phyloP scores from a whole-genome alignment of 2,329 filamentous ascomycete genomes.

The Dothidotthia symphoricarpi region DNA sequence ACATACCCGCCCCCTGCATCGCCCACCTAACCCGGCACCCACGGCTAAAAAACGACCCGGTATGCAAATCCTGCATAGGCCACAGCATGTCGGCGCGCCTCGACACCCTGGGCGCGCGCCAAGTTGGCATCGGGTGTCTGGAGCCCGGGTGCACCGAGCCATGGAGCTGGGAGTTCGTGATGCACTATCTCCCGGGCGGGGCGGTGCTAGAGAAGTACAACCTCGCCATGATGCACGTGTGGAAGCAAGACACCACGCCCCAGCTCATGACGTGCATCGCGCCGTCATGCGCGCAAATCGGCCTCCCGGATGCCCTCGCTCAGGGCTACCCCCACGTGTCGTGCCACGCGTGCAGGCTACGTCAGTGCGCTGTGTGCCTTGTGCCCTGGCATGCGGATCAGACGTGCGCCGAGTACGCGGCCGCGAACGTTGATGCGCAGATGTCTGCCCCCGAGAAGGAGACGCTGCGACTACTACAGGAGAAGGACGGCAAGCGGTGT shows the following conservation, averaged over 20 bases:
- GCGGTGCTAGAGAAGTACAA: slow-evolving; percentile 24
- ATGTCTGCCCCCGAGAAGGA: slow-evolving; percentile 25
- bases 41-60: slow-evolving; percentile 19
- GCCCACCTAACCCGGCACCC: slow-evolving; percentile 24
- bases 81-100: slow-evolving; percentile 19
- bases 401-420: slow-evolving; percentile 24
- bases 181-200: slow-evolving; percentile 20
- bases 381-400: slow-evolving; percentile 26
- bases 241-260: slow-evolving; percentile 10
- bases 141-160: slow-evolving; percentile 20
- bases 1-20: slow-evolving; percentile 23
- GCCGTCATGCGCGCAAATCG: slow-evolving; percentile 11
- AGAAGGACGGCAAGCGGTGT: slow-evolving; percentile 27
- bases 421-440: slow-evolving; percentile 15
- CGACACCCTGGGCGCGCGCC: slow-evolving; percentile 21
- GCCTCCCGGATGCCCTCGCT: slow-evolving; percentile 14
- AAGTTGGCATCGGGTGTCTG: slow-evolving; percentile 20
- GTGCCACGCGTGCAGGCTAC: slow-evolving; percentile 18
- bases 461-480: slow-evolving; percentile 23
- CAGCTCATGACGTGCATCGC: slow-evolving; percentile 17
- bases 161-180: slow-evolving; percentile 20
- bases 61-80: slow-evolving; percentile 31
- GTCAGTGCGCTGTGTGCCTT: slow-evolving; percentile 22
- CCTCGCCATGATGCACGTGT: slow-evolving; percentile 24
- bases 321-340: slow-evolving; percentile 28